Evolutionary conservation across 306 rosid species (phyloP), one percentile per base, ranked within the genome.

Genomic region (Fragaria nilgerrensis): DNA sequence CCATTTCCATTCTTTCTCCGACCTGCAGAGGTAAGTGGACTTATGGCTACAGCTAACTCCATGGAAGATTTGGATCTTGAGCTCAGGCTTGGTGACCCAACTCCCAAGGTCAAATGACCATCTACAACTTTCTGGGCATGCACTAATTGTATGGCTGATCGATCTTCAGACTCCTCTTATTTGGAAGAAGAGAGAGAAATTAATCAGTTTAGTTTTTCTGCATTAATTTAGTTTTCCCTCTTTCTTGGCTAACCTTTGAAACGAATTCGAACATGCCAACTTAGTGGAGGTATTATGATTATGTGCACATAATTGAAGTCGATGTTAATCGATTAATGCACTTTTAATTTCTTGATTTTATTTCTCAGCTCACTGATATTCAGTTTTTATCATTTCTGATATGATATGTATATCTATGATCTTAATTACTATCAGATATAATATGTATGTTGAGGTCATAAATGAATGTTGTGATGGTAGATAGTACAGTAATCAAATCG

Each of bases 51-150:
- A n/a, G 23, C 70, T 69, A 36, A 34, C 14, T 75, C 80, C 74
- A 82, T 77, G 74, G 93, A 88, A 70, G 44, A 88, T 61, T 79
- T 93, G 85, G 98, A 93, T 86, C 98, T 93, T 81, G 98, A 93
- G 84, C 97, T 93, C 83, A 87, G 96, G 91, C 89, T 93, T 68
- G 98, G 98, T 73, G 83, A 82, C 68, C 82, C 87, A 66, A 37
- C 70, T 71, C 85, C 88, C 29, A 78, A 83, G 45, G 70, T 86
- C 48, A 75, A 85, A 61, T 72, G 70, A 74, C 8, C 15, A 39
- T 41, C 5, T 39, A 13, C 43, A 63, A 63, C 52, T 45, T 43
- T 68, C 14, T 44, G 48, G 48, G 37, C n/a, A n/a, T 37, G 17
- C 67, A 55, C 69, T 34, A 64, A 64, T 64, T 64, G 14, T 34